Evolutionary conservation across 2,329 filamentous ascomycete species (phyloP).

Genomic region (Diplodia seriata): DNA sequence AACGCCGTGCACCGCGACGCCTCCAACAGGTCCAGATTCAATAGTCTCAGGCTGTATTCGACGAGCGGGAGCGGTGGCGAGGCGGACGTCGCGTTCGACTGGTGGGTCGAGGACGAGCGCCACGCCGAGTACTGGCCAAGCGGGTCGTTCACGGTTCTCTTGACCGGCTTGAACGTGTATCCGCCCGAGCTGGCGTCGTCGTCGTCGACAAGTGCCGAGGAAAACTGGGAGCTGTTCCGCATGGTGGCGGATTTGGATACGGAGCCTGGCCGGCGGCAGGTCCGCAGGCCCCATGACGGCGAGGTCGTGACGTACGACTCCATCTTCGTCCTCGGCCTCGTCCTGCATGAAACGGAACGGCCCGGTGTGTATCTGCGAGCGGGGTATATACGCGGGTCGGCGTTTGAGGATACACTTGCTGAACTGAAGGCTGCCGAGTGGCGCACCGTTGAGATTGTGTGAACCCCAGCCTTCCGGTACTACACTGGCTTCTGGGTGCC

Average conservation of each 20-base stretch:
- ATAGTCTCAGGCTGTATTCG: not conserved
- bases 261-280: not conserved
- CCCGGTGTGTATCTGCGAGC: not conserved
- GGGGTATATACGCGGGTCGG: not conserved
- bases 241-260: not conserved
- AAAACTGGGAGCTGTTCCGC: not conserved
- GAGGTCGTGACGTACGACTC: not conserved
- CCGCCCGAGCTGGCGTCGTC: not conserved
- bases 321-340: not conserved
- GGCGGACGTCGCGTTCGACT: not conserved
- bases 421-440: not conserved
- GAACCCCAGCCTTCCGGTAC: not conserved
- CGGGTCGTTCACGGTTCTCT: conserved; percentile 33
- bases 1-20: not conserved
- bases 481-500: no score
- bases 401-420: not conserved
- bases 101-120: conserved; percentile 5
- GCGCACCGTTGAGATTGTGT: conserved; percentile 35
- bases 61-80: not conserved
- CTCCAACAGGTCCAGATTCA: no score
- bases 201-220: not conserved
- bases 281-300: not conserved
- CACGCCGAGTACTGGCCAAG: not conserved
- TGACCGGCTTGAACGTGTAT: conserved; percentile 31
- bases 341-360: not conserved